Conservation (phyloP, 2,329 filamentous ascomycete genomes). For the Claviceps fusiformis region DNA sequence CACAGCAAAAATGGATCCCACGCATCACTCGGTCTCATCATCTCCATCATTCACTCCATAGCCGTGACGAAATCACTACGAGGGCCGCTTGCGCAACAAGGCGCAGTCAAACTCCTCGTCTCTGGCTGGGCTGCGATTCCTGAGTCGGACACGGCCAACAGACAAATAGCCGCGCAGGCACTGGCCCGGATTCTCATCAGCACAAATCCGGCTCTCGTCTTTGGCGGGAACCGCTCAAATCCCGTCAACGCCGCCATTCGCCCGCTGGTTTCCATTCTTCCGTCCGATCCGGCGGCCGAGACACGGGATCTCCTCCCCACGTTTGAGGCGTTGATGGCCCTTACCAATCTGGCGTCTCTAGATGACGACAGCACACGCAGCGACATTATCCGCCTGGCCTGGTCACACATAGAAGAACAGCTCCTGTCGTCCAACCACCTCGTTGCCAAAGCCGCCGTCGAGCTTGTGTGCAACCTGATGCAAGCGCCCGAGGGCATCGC, state of each 20-base stretch:
- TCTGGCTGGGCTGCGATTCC: constrained; percentile 52
- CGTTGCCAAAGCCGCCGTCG: constrained; percentile 70
- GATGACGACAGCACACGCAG: constrained; percentile 52
- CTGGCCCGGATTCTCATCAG: constrained; percentile 78
- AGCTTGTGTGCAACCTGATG: constrained; percentile 85
- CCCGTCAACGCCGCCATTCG: constrained; percentile 70
- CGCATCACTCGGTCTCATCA: constrained; percentile 56
- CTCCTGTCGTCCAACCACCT: constrained; percentile 62
- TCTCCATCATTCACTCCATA: constrained; percentile 65
- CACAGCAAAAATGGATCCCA: constrained; percentile 61
- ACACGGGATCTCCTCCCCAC: constrained; percentile 70
- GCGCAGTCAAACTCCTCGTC: constrained; percentile 76
- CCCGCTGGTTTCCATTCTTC: constrained; percentile 63
- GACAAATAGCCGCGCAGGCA: constrained; percentile 59
- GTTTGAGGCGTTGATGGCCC: constrained; percentile 80
- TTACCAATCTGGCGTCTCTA: constrained; percentile 84
- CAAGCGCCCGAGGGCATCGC: constrained; percentile 52
- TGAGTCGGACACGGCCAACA: constrained; percentile 31
- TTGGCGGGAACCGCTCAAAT: constrained; percentile 60
- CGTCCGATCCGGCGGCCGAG: constrained; percentile 46
- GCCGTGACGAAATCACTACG: constrained; percentile 61
- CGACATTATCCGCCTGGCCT: constrained; percentile 60
- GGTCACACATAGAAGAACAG: constrained; percentile 68
- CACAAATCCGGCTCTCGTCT: constrained; percentile 71
- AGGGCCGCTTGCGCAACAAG: constrained; percentile 77